Percentiles rank a stretch among this genome's conserved stretches.
Evolutionary conservation across 2,329 filamentous ascomycete genomes (phyloP).

Genomic region (Ophiostoma novo-ulmi): DNA sequence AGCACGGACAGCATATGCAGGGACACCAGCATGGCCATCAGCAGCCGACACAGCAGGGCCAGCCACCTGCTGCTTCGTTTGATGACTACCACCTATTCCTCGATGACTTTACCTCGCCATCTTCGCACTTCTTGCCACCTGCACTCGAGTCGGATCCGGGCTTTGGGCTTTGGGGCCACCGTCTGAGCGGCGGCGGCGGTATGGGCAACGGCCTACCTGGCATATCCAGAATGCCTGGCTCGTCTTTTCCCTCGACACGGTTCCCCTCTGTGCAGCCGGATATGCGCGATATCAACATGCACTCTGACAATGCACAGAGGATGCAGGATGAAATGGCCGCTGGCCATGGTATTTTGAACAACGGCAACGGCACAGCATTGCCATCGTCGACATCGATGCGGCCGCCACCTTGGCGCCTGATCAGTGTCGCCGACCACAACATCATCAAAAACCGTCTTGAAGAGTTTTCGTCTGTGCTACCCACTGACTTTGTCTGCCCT

Average conservation of each 20-base stretch:
- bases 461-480: slow-evolving; percentile 56
- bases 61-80: slow-evolving; percentile 40
- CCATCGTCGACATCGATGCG: slow-evolving; percentile 27
- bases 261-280: slow-evolving; percentile 53
- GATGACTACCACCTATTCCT: slow-evolving; percentile 57
- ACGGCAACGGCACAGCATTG: not conserved
- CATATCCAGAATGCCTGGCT: slow-evolving; percentile 42
- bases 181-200: slow-evolving; percentile 36
- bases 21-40: slow-evolving; percentile 34
- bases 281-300: slow-evolving; percentile 37
- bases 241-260: slow-evolving; percentile 50
- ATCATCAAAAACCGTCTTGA: slow-evolving; percentile 55
- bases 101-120: slow-evolving; percentile 48
- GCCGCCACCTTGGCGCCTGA: slow-evolving; percentile 39
- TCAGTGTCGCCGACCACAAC: slow-evolving; percentile 51
- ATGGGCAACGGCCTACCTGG: not conserved
- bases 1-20: not conserved
- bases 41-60: slow-evolving; percentile 31
- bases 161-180: slow-evolving; percentile 47
- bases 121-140: slow-evolving; percentile 52
- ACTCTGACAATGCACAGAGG: slow-evolving; percentile 35
- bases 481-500: slow-evolving; percentile 60
- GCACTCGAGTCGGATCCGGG: slow-evolving; percentile 52
- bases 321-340: slow-evolving; percentile 38
- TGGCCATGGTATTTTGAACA: not conserved